phyloP scores from a whole-genome alignment of 805 yeast genomes.

The Candida takata region DNA sequence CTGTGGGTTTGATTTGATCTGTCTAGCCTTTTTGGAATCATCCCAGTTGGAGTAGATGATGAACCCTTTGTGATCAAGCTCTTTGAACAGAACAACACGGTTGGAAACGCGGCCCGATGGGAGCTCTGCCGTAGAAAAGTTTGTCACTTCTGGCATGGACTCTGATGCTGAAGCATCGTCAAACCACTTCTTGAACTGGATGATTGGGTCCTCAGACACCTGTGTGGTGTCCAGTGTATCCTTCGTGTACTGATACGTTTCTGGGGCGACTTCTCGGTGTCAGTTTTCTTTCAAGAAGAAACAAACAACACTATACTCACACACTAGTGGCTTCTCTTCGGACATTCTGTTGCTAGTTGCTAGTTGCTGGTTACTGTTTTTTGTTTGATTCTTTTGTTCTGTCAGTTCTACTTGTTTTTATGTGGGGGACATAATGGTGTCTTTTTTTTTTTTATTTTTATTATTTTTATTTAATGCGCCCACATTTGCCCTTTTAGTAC shows the following conservation, averaged over 20 bases:
- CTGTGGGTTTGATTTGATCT: slow-evolving; percentile 61
- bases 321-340: slow-evolving; percentile 19
- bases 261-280: slow-evolving; percentile 53
- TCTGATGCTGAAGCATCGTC: slow-evolving; percentile 57
- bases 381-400: too few species aligned
- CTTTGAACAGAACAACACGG: slow-evolving; percentile 81
- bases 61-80: slow-evolving; percentile 78
- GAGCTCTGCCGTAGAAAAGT: slow-evolving; percentile 79
- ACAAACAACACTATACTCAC: too few species aligned
- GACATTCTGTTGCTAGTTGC: too few species aligned
- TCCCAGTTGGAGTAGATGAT: slow-evolving; percentile 90
- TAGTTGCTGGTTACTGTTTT: too few species aligned
- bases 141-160: slow-evolving; percentile 74
- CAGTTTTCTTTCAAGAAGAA: too few species aligned
- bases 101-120: slow-evolving; percentile 90
- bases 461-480: too few species aligned
- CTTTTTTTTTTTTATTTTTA: neutral
- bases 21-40: slow-evolving; percentile 72
- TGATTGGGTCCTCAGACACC: slow-evolving; percentile 53
- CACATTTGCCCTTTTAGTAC: too few species aligned
- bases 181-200: slow-evolving; percentile 83
- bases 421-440: neutral
- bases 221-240: slow-evolving; percentile 49
- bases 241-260: slow-evolving; percentile 81
- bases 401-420: neutral